Base-by-base conservation (phyloP, 2,329 filamentous ascomycete genomes). In the Fusarium kyushuense region DNA sequence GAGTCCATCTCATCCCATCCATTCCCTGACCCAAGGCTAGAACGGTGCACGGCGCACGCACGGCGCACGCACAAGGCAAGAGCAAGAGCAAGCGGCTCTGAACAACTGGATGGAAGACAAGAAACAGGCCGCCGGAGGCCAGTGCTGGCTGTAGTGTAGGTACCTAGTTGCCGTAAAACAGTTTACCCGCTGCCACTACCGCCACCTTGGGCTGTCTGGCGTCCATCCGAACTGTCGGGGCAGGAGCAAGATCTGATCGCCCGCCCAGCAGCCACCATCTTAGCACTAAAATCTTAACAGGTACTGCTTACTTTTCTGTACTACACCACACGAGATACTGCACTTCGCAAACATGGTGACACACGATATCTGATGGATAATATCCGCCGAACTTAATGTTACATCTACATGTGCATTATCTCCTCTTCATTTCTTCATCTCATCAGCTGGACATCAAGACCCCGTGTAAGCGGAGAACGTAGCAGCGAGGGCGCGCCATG, bases 1-100 rank as follows among this genome's bases (percentile, higher is more conserved):
- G 29, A 14, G 65, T 70, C 72, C 65, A 58, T 71, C 58, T 68
- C 62, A 58, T 52, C 54, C 27, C 42, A 30, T 30, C 27, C 42
- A 11, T 12, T 19, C 25, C 10, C 13, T 43, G 38, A 25, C n/a
- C 36, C 35, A 36, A 42, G 8, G 9, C 17, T 17, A 19, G 35
- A 49, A 54, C 36, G 25, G 64, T 58, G 65, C 59, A 67, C 59
- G 60, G 65, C 41, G 57, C n/a, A n/a, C n/a, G n/a, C n/a, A n/a
- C n/a, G n/a, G n/a, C n/a, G n/a, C n/a, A n/a, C n/a, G n/a, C 48
- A 59, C 42, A 23, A 38, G 23, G 48, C 29, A 46, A 48, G 41
- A 59, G 51, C 56, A 40, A 21, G 36, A 41, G 56, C 58, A 46
- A 21, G 12, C 17, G 21, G 19, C 25, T 35, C 29, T 46, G 21